Conservation (phyloP, 345 rosid genomes). For the Lepidium africanum region DNA sequence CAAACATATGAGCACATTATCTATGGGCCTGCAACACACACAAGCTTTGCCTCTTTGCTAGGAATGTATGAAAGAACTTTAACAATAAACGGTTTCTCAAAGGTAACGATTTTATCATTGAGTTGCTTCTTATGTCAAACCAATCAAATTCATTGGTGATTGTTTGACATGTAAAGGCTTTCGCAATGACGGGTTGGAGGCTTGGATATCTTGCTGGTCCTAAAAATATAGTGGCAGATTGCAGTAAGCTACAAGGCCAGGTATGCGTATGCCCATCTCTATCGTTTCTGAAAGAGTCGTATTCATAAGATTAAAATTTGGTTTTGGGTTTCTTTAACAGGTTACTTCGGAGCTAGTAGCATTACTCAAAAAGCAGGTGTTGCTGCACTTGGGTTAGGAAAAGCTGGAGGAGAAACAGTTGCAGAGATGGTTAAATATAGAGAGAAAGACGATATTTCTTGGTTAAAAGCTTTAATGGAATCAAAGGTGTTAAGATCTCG, state of each 20-base stretch:
- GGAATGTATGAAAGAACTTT: slow-evolving; percentile 93
- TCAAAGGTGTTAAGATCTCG: slow-evolving; percentile 76
- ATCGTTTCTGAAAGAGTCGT: background rate
- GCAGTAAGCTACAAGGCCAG: slow-evolving; percentile 97
- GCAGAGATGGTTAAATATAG: slow-evolving; percentile 76
- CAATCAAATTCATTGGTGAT: background rate
- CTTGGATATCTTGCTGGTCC: slow-evolving; percentile 96
- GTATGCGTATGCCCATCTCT: slow-evolving; percentile 29
- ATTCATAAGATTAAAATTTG: background rate
- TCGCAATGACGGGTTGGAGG: slow-evolving; percentile 99
- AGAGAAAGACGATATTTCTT: slow-evolving; percentile 87
- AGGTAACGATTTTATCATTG: slow-evolving; percentile 40
- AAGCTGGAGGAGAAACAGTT: slow-evolving; percentile 89
- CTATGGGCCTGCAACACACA: slow-evolving; percentile 83
- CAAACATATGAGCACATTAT: slow-evolving; percentile 97
- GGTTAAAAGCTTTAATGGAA: slow-evolving; percentile 62
- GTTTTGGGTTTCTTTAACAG: slow-evolving; percentile 27
- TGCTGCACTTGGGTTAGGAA: slow-evolving; percentile 89
- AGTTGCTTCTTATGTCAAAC: background rate
- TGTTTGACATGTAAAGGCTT: slow-evolving; percentile 52
- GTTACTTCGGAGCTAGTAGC: slow-evolving; percentile 84
- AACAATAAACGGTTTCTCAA: slow-evolving; percentile 93
- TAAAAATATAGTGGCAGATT: slow-evolving; percentile 81
- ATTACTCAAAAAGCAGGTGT: slow-evolving; percentile 86
- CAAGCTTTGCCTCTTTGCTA: slow-evolving; percentile 96